Percentiles rank a stretch among this genome's conserved stretches.
Conservation (phyloP, 2,329 filamentous ascomycete genomes). For the Fusarium sp. region DNA sequence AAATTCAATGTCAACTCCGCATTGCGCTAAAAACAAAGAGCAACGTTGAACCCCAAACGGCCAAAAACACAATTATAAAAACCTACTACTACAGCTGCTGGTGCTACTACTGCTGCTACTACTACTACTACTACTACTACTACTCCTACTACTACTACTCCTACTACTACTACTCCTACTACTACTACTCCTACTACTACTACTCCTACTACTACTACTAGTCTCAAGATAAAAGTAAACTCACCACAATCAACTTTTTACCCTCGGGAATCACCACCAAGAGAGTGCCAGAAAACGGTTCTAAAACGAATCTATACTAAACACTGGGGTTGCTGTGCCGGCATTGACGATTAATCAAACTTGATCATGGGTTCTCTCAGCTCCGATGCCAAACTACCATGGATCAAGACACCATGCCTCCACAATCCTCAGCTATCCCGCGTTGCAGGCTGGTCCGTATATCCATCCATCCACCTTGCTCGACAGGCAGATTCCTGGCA, state of each 20-base stretch:
- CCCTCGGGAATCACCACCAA: neutral
- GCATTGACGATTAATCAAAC: neutral
- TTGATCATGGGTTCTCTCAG: constrained; percentile 54
- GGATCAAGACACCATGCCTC: constrained; percentile 76
- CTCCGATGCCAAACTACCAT: constrained; percentile 60
- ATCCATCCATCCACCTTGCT: neutral
- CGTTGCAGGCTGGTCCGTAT: constrained; percentile 73
- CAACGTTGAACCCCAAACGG: neutral
- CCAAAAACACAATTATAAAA: neutral
- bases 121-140: no score
- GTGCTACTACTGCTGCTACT: no score
- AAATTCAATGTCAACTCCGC: constrained; percentile 3
- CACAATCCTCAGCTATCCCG: constrained; percentile 73
- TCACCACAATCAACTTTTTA: neutral
- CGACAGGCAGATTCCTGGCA: neutral
- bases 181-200: no score
- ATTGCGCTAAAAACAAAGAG: constrained; percentile 3
- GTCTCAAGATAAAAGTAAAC: neutral
- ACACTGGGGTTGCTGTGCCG: neutral
- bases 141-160: no score
- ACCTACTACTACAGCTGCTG: neutral
- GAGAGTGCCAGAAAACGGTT: no score
- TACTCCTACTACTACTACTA: no score
- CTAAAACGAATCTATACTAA: neutral
- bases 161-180: no score